Base-by-base conservation (phyloP, 768 basidiomycete species). In the Rhodosporidiobolus sp. region DNA sequence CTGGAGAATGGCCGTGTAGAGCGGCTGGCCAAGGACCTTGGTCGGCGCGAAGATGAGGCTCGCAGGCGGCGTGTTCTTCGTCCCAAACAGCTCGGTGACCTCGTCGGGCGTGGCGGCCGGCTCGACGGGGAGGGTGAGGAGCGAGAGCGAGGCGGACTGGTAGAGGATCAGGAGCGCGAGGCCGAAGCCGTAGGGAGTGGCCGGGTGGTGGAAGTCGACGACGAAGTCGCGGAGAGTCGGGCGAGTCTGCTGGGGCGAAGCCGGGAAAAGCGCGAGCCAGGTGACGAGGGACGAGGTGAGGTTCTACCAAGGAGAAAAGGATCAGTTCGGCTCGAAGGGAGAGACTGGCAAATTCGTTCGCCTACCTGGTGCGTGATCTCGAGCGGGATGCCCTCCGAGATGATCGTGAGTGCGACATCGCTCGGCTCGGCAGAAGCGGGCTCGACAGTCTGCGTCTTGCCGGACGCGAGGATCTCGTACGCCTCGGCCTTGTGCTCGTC, bases 181-280 rank as follows among this genome's bases (percentile, higher is more conserved):
- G 19, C 71, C 75, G 58, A 76, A 24, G 6, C 75, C 75, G 63
- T 70, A 64, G n/a, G 71, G 68, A 0, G 71, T 70, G 1, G 70
- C 61, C 4, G 75, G 72, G 66, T 76, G 70, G 64, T 76, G 75
- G 57, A 76, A 73, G 6, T 57, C 45, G 63, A 70, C 53, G 62
- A 70, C 49, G 3, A 32, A 48, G 62, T 76, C 75, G 12, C 49
- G 53, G 50, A 66, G 24, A 2, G 74, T 69, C 14, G 74, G 74
- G 22, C 53, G 53, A 1, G 65, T 68, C 11, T 71, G 24, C 2
- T 35, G 26, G 10, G 70, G 71, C 24, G 75, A 64, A 12, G 35
- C 60, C 11, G 75, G 75, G 54, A 76, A 76, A 24, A 76, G 65
- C 1, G 71, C 59, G 19, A 61, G 53, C 75, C 75, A 76, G 20